These are phyloP conservation scores for Arachis stenosperma DNA, from an alignment of 306 rosid genomes.

Conservation along the genomic window DNA sequence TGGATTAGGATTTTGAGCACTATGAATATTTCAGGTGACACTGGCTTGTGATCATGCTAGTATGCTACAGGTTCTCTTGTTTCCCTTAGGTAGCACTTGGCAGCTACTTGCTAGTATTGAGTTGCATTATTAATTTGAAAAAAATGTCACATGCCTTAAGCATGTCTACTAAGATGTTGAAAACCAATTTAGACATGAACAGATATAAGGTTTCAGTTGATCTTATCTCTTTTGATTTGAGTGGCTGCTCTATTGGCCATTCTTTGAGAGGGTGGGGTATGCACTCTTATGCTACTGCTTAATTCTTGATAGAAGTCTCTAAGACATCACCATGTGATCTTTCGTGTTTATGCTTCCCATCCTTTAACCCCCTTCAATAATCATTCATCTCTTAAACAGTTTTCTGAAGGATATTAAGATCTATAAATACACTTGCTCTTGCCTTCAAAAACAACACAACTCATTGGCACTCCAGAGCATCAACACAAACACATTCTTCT, in stretches of 20 bases:
- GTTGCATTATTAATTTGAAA: not conserved
- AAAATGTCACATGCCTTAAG: slow-evolving; percentile 19
- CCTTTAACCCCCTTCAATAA: not conserved
- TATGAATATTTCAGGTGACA: too few relatives aligned
- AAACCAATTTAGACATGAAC: not conserved
- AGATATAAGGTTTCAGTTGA: not conserved
- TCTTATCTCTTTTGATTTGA: not conserved
- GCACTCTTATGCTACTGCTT: not conserved
- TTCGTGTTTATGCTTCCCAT: not conserved
- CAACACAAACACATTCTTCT: not conserved
- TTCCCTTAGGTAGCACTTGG: not conserved
- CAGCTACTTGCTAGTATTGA: not conserved
- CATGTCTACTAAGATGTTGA: slow-evolving; percentile 31
- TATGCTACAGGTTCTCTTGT: too few relatives aligned
- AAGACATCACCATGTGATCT: slow-evolving; percentile 44
- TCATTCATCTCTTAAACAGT: not conserved
- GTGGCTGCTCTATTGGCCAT: not conserved
- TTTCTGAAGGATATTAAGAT: slow-evolving; percentile 2
- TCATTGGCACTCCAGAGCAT: slow-evolving; percentile 24
- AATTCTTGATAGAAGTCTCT: not conserved
- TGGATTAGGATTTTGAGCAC: too few relatives aligned
- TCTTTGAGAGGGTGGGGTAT: slow-evolving; percentile 25
- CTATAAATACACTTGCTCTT: slow-evolving; percentile 35
- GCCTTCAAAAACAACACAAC: slow-evolving; percentile 34
- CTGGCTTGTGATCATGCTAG: too few relatives aligned